These are phyloP conservation scores for Nakazawaea wyomingensis DNA, from an alignment of 805 yeast species.

Conservation along the genomic window DNA sequence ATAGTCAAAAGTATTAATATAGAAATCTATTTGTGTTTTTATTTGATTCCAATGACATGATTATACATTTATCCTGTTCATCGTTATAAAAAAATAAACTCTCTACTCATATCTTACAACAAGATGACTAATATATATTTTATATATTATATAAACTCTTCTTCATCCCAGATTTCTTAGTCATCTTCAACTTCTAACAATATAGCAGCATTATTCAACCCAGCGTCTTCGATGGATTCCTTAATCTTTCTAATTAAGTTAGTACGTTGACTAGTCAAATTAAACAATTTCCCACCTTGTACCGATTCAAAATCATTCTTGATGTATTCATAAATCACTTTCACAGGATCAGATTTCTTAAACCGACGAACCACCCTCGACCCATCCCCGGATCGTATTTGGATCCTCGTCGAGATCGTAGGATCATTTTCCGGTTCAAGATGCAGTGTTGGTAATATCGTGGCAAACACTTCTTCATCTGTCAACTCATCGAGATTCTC, in stretches of 20 bases:
- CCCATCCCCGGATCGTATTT: conserved; percentile 88
- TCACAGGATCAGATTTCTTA: conserved; percentile 50
- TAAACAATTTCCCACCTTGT: conserved; percentile 41
- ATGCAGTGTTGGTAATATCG: conserved; percentile 45
- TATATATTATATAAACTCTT: no score
- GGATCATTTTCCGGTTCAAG: conserved; percentile 61
- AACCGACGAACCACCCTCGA: conserved; percentile 72
- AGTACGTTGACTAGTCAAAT: conserved; percentile 52
- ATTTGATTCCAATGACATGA: no score
- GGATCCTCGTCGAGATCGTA: conserved; percentile 65
- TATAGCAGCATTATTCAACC: conserved; percentile 76
- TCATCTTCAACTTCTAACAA: conserved; percentile 50
- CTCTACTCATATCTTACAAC: no score
- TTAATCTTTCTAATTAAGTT: conserved; percentile 51
- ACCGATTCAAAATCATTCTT: conserved; percentile 51
- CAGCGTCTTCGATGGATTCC: conserved; percentile 63
- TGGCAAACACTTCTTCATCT: conserved; percentile 40
- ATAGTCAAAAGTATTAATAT: neutral
- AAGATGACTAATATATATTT: no score
- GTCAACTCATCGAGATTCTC: conserved; percentile 22
- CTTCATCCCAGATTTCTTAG: no score
- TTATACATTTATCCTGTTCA: no score
- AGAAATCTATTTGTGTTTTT: no score
- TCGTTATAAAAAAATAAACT: no score
- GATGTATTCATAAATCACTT: conserved; percentile 56